Percentiles rank a stretch among this genome's conserved stretches.
Evolutionary conservation across 345 rosid species (phyloP).

Genomic region (Salix exigua): DNA sequence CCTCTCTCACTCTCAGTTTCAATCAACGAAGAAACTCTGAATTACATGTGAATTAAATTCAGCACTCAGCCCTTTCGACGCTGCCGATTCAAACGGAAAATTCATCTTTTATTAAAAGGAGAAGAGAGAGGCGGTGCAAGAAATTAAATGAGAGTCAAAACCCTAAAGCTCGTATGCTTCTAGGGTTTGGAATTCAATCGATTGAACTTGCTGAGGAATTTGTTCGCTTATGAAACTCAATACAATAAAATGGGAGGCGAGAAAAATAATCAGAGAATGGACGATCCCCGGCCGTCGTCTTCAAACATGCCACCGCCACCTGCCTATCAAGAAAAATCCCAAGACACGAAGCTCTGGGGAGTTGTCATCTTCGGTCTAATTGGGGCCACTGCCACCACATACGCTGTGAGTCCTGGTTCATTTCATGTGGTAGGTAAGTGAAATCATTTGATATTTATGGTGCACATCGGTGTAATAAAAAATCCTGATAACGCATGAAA

Average conservation of each 20-base stretch:
- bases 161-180: conserved; percentile 23
- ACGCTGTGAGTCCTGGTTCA: conserved; percentile 47
- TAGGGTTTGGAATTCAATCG: conserved; percentile 21
- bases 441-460: too few species aligned
- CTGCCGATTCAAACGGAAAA: not conserved
- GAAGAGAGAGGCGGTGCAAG: not conserved
- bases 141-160: not conserved
- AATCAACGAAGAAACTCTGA: too few species aligned
- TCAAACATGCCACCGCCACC: conserved; percentile 14
- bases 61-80: too few species aligned
- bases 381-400: conserved; percentile 90
- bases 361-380: conserved; percentile 62
- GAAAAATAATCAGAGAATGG: conserved; percentile 36
- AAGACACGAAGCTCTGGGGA: conserved; percentile 68
- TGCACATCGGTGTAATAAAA: too few species aligned
- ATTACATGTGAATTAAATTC: too few species aligned
- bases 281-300: conserved; percentile 25
- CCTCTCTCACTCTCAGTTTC: not conserved
- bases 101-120: not conserved
- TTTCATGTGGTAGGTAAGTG: not conserved
- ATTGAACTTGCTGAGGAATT: not conserved
- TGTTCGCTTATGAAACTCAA: not conserved
- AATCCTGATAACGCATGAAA: not conserved
- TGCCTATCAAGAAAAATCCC: conserved; percentile 29
- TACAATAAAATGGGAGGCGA: conserved; percentile 42